Percentiles rank a stretch among this genome's conserved stretches.
Evolutionary conservation across 2,329 filamentous ascomycete genomes (phyloP).

Genomic region (Aureobasidium leucospermi): DNA sequence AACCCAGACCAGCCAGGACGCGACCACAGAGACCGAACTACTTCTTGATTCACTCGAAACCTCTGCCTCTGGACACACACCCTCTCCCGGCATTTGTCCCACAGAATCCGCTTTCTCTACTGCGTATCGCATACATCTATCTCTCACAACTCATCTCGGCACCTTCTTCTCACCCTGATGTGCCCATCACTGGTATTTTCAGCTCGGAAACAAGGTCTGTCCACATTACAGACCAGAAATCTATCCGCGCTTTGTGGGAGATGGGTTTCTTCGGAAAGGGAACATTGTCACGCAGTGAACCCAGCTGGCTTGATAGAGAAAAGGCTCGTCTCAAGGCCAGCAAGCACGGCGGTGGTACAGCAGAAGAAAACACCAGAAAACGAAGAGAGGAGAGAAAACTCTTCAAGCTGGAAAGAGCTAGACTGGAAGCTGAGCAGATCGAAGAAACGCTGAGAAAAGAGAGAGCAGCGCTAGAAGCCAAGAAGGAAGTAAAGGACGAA

Average conservation of each 20-base stretch:
- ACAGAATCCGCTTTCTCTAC: conserved; percentile 80
- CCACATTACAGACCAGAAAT: conserved; percentile 68
- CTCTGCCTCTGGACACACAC: conserved; percentile 71
- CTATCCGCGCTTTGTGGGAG: conserved; percentile 82
- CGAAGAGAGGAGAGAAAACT: conserved; percentile 73
- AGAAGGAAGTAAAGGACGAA: not conserved
- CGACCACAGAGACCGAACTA: conserved; percentile 46
- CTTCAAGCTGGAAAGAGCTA: conserved; percentile 87
- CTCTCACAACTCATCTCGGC: conserved; percentile 41
- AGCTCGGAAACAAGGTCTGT: conserved; percentile 75
- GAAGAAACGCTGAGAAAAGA: conserved; percentile 60
- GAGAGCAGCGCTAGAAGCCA: conserved; percentile 15
- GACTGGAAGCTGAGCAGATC: conserved; percentile 75
- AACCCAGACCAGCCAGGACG: conserved; percentile 19
- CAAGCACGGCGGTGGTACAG: conserved; percentile 44
- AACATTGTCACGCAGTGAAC: conserved; percentile 85
- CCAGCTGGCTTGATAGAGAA: conserved; percentile 82
- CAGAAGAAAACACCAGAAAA: conserved; percentile 70
- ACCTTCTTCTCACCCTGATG: conserved; percentile 56
- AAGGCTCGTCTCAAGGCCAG: conserved; percentile 54
- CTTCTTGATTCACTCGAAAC: conserved; percentile 72
- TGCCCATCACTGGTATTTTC: conserved; percentile 67
- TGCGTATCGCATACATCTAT: conserved; percentile 68
- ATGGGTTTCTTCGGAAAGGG: conserved; percentile 98
- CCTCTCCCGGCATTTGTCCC: conserved; percentile 84